Conservation (phyloP, 495 filamentous ascomycete species). For the Penicillium chermesinum region DNA sequence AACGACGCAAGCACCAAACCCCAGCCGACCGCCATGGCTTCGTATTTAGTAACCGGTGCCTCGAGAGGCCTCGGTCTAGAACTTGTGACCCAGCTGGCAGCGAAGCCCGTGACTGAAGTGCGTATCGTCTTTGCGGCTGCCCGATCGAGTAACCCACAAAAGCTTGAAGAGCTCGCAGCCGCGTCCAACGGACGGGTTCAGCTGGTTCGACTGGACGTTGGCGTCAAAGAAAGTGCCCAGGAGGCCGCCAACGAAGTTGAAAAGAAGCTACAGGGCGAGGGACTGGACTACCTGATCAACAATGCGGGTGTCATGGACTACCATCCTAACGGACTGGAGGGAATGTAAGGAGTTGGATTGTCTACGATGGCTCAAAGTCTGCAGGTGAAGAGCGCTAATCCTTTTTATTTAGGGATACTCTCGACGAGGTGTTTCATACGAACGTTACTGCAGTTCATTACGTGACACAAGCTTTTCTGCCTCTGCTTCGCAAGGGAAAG, state of each 20-base stretch:
- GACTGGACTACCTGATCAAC: conserved; percentile 50
- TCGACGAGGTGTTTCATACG: conserved; percentile 35
- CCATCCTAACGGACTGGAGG: conserved; percentile 19
- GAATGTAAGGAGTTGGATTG: conserved; percentile 36
- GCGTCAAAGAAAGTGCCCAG: conserved; percentile 35
- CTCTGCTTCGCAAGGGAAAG: conserved; percentile 40
- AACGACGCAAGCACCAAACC: neutral
- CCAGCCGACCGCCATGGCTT: conserved; percentile 21
- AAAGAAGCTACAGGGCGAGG: conserved; percentile 32
- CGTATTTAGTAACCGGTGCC: conserved; percentile 32
- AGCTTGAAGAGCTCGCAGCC: conserved; percentile 20
- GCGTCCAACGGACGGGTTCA: conserved; percentile 32
- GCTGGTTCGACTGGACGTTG: conserved; percentile 42
- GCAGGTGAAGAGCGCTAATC: neutral
- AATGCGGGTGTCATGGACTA: conserved; percentile 38
- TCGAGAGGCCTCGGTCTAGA: conserved; percentile 53
- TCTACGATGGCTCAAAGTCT: too few species aligned
- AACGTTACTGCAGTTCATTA: conserved; percentile 43
- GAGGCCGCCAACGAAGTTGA: conserved; percentile 35
- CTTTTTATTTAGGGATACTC: conserved; percentile 22
- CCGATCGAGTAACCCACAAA: conserved; percentile 24
- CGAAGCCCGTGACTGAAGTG: conserved; percentile 27
- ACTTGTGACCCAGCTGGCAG: conserved; percentile 33
- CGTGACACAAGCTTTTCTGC: conserved; percentile 41
- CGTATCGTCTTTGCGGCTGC: conserved; percentile 33